Percentiles rank a stretch among this genome's conserved stretches.
Conservation (phyloP, 768 basidiomycete species). For the Hirschioporus abietinus region DNA sequence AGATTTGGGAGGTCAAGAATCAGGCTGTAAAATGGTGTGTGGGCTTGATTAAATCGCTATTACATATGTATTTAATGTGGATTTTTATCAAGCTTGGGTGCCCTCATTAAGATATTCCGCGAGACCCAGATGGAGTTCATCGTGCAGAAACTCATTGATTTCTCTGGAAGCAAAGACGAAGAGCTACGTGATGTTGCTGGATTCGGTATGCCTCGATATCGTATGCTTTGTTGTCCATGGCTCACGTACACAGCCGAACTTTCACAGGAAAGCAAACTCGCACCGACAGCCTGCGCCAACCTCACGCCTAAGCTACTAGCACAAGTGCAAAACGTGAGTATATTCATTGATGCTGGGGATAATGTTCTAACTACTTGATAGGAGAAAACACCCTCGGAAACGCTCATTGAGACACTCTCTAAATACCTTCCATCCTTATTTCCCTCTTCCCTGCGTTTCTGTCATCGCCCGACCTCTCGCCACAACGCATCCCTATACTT, state of each 20-base stretch:
- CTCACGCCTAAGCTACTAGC: conserved; percentile 69
- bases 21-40: conserved; percentile 90
- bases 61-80: too few species aligned
- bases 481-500: too few species aligned
- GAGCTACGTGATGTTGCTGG: conserved; percentile 92
- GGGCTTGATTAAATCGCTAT: not conserved
- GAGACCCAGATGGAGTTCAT: too few species aligned
- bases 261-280: conserved; percentile 70
- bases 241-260: conserved; percentile 64
- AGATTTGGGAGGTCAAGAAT: conserved; percentile 97
- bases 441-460: too few species aligned
- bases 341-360: not conserved
- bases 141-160: conserved; percentile 86
- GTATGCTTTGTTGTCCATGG: too few species aligned
- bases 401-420: too few species aligned
- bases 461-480: too few species aligned
- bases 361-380: conserved; percentile 1
- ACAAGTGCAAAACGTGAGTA: conserved; percentile 68
- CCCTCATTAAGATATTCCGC: conserved; percentile 83
- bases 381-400: conserved; percentile 72
- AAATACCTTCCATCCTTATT: too few species aligned
- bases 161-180: conserved; percentile 83
- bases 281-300: too few species aligned
- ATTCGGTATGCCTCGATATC: conserved; percentile 51
- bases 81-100: conserved; percentile 85